Base-by-base conservation (phyloP, 139 green algal species). In the Choricystis sp. region DNA sequence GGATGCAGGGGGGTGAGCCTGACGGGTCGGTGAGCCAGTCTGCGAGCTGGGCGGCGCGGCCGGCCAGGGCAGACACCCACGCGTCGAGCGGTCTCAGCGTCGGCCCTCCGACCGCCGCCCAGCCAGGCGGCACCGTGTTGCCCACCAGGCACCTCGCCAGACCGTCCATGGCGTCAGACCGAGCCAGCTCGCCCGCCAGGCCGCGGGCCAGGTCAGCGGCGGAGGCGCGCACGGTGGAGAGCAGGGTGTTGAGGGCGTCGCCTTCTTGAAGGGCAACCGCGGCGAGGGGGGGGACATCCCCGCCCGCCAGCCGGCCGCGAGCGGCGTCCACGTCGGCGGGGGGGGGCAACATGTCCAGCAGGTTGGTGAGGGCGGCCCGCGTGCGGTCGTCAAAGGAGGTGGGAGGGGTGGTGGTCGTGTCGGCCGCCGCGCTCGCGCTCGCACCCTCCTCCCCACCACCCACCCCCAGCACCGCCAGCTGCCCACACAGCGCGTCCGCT, bases 101-200 rank as follows among this genome's bases (percentile, higher is more conserved):
- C 19, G 87, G 86, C 74, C 91, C 94, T 3, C 86, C 86, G 31
- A 88, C 69, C 24, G 83, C 84, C 21, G 72, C 62, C 89, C 89
- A 96, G 29, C 57, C 68, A 24, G 62, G 57, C 19, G 81, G 81
- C 57, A 86, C 70, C 4, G 26, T 27, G 16, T 68, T 52, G n/a
- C 5, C 31, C 3, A 31, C 60, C 26, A 76, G 49, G 24, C 59
- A 24, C 5, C 27, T 14, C 31, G 63, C 59, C 26, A 76, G 59
- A 4, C 23, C 23, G 30, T 76, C 70, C 87, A 95, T 94, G 14
- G 86, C 74, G 63, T 89, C 89, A 1, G 67, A 87, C 78, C 95
- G 94, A 4, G 86, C 91, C 31, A 96, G 79, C 77, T 96, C 85
- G 26, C 89, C 89, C 70, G 89, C 90, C 27, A 95, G 81, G n/a